Evolutionary conservation across 2,329 filamentous ascomycete genomes (phyloP), one percentile per base, ranked within the genome.

Genomic region (Reticulascus tulasneorum): DNA sequence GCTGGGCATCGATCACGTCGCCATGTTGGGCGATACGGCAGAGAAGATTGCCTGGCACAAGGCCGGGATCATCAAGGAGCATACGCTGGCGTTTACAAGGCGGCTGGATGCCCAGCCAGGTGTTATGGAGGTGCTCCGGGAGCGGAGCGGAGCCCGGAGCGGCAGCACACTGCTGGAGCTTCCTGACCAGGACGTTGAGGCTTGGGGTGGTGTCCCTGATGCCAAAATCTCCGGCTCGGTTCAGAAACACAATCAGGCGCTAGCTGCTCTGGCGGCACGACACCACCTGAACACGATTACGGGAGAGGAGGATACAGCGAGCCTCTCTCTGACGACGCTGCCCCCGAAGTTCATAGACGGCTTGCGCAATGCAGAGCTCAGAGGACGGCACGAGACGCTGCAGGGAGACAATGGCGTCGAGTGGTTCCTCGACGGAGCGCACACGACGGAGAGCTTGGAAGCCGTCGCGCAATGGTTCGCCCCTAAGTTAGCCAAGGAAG

Each of bases 31-130:
- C 9, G 71, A 75, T 23, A 90, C 87, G 0, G 75, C 91, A 33
- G 81, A 85, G 38, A 70, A 87, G 52, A 95, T 95, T 46, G 62
- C 89, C 4, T 95, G 89, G 90, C 86, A 95, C 57, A 96, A 96
- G 60, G 83, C 82, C 7, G 90, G 90, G 1, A 86, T 96, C 28
- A 83, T 94, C 56, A 95, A 94, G 58, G 33, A 60, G 1, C 77
- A 75, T 0, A 73, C 62, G 0, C 50, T 42, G 24, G 64, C 55
- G 0, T 66, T 67, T 8, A 54, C 63, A 7, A 51, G 28, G n/a
- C 20, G 37, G 5, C 32, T 56, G 15, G 43, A 51, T 3, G 50
- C 49, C 5, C 46, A 52, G 25, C 54, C 54, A 30, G 70, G 52
- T 1, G 64, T 66, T 1, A 59, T 61, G 50, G 55, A 58, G 17